Conservation (phyloP, 1,284 basidiomycete species). For the Hypsizygus ulmarius region DNA sequence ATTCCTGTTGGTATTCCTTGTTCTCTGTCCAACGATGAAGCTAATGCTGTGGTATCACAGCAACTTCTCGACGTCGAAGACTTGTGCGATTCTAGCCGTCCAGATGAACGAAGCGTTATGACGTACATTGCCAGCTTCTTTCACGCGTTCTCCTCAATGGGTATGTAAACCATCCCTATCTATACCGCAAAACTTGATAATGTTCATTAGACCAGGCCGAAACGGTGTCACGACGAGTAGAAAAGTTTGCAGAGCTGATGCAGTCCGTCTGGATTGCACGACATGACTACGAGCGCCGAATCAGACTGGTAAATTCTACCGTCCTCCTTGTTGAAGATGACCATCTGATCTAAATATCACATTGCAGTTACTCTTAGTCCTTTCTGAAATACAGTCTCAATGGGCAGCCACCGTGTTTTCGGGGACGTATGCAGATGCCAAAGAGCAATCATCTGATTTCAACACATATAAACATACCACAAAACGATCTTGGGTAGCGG, state of each 20-base stretch:
- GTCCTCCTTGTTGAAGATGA: background rate
- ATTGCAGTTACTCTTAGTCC: slow-evolving; percentile 60
- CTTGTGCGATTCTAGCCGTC: slow-evolving; percentile 83
- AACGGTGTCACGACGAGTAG: slow-evolving; percentile 89
- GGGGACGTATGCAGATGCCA: slow-evolving; percentile 81
- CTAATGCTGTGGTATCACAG: slow-evolving; percentile 35
- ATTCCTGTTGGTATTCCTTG: slow-evolving; percentile 69
- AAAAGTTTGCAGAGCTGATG: slow-evolving; percentile 96
- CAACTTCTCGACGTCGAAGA: slow-evolving; percentile 96
- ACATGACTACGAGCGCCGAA: slow-evolving; percentile 94
- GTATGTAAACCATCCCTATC: slow-evolving; percentile 37
- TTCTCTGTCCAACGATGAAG: background rate
- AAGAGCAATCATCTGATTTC: slow-evolving; percentile 73
- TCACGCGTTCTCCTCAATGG: slow-evolving; percentile 97
- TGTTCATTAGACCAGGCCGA: slow-evolving; percentile 80
- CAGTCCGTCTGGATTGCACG: slow-evolving; percentile 81
- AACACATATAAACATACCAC: slow-evolving; percentile 82
- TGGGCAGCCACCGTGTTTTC: slow-evolving; percentile 66
- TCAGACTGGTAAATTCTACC: slow-evolving; percentile 54
- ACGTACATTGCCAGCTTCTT: slow-evolving; percentile 96
- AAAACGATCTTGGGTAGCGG: slow-evolving; percentile 86
- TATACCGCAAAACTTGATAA: background rate
- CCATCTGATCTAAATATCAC: slow-evolving; percentile 10
- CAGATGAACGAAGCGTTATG: slow-evolving; percentile 96
- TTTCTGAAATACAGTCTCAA: slow-evolving; percentile 59